Conservation (phyloP, 2,329 filamentous ascomycete species). For the Endothia cerciana region DNA sequence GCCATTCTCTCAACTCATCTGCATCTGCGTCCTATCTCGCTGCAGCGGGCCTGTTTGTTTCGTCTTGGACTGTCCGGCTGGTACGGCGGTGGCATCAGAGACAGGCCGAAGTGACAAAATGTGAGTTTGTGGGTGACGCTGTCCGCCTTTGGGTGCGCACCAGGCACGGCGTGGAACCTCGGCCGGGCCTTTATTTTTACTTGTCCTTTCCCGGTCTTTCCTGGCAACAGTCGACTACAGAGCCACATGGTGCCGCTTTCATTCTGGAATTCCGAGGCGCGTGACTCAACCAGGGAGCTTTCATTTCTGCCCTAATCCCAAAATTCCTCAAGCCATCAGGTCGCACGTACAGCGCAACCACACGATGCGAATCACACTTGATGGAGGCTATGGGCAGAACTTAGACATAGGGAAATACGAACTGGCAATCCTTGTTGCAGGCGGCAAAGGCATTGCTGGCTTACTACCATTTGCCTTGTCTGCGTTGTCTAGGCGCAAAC, state of each 20-base stretch:
- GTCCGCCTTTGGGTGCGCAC: neutral
- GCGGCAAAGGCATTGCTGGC: neutral
- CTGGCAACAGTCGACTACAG: neutral
- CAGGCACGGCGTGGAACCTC: neutral
- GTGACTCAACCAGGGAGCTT: neutral
- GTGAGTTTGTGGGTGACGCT: no score
- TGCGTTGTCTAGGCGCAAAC: neutral
- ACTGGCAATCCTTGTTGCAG: neutral
- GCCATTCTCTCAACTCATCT: no score
- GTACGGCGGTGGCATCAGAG: neutral
- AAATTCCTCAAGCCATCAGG: no score
- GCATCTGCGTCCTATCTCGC: no score
- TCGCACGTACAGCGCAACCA: no score
- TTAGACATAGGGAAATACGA: neutral
- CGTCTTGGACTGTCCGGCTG: neutral
- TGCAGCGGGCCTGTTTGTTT: no score
- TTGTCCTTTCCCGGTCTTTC: neutral
- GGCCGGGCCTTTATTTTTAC: slow-evolving; percentile 5
- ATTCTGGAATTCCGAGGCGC: neutral
- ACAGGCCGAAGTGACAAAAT: no score
- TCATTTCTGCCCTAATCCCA: no score
- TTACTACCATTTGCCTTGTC: neutral
- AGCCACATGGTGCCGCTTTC: no score
- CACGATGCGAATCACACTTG: neutral
- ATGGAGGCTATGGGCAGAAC: neutral